Evolutionary conservation across 2,329 filamentous ascomycete genomes (phyloP), one percentile per base, ranked within the genome.

Genomic region (Diplodia mutila): DNA sequence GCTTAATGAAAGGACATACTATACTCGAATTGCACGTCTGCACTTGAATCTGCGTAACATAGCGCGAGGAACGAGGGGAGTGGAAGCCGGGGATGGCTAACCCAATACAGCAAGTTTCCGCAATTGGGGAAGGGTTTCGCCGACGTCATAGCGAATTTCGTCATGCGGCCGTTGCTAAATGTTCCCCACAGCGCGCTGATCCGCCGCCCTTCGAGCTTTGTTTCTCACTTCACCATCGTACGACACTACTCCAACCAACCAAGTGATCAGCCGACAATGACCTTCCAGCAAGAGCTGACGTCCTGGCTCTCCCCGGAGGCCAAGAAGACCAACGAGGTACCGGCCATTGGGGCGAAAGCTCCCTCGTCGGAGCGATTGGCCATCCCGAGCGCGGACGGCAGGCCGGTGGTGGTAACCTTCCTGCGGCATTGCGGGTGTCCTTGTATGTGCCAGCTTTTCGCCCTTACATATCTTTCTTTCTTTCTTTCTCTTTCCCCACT

Each of bases 341-440:
- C 87, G 11, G 75, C 81, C 64, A 79, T 87, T 34, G 88, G 87
- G 69, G 76, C 82, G 39, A 80, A 82, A 69, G 89, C 89, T 1
- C 89, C 89, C 0, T 81, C 80, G 6, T 83, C 85, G 32, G 71
- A 81, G 29, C 81, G 83, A 68, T 79, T 91, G 6, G 74, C 75
- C 8, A 77, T 90, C n/a, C 84, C 85, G 0, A 77, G 81, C 51
- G 79, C 80, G 27, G 72, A 80, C 71, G 77, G 76, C 27, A 87
- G 85, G 72, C 87, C 87, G 0, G 86, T 85, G 0, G 75, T 93
- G 1, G 78, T 93, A 23, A 84, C 87, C 18, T 93, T 93, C 73
- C 82, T 93, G 6, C 83, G 90, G 39, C 90, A 92, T 75, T 92
- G 90, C 75, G 90, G 90, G 39, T 91, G 90, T 79, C 90, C 90